Base-by-base conservation (phyloP, 345 rosid species). In the Bruguiera sexangula region DNA sequence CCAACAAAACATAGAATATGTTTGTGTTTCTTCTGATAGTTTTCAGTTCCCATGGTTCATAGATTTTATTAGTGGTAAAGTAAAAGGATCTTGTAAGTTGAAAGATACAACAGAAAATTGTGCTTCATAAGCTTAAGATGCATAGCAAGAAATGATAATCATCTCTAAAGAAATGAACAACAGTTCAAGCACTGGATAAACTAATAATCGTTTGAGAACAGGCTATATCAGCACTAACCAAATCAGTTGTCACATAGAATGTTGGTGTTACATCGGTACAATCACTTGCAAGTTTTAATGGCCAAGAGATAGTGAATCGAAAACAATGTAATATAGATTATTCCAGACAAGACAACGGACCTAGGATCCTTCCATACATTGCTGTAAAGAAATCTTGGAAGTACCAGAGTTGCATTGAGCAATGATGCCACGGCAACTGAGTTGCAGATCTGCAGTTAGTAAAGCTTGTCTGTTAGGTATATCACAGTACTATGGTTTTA, bases 311-410 rank as follows among this genome's bases (percentile, higher is more conserved):
- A 32, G 31, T 26, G n/a, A 8, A 60, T 18, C 59, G 22, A 36
- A 50, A 55, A 18, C 10, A 22, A 37, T 18, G 36, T 39, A 22
- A 37, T 18, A 29, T 39, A 7, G 3, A 63, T 60, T 60, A 60
- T 36, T 62, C 51, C 57, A 43, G 60, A 73, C 57, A 48, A 62
- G 63, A 70, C 74, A 21, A 56, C 83, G 65, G 77, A 91, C 97
- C 97, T 94, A 2, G 97, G 96, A 85, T 94, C 98, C 75, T 86
- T 91, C 98, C 97, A 91, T n/a, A 91, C 96, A 68, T 87, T 94
- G 87, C 98, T 94, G 85, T 91, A 91, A 53, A 89, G 90, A 80
- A 94, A 91, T 81, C 75, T 83, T 11, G 98, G 98, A 73, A 89
- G 75, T 76, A 87, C 85, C 62, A 94, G 79, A 62, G 92, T 87